Conservation (phyloP, 1,284 basidiomycete genomes). For the Cutaneotrichosporon mucoides region DNA sequence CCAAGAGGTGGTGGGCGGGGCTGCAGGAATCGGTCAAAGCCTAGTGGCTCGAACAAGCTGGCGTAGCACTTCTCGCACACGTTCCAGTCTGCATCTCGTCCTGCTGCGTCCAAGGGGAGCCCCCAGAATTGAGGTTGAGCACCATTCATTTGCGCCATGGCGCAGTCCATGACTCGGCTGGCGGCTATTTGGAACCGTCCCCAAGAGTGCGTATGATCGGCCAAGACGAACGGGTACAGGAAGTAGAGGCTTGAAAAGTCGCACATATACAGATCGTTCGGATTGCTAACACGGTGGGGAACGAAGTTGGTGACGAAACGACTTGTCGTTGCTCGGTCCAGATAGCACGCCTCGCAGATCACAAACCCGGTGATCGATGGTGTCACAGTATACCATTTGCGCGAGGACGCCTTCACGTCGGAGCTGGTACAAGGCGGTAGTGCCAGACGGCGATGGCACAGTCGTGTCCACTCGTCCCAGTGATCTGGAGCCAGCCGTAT, state of each 20-base stretch:
- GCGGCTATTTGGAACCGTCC: neutral
- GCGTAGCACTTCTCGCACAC: constrained; percentile 1
- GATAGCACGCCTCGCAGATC: neutral
- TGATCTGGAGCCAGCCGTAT: neutral
- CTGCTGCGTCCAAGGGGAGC: neutral
- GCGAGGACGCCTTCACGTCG: neutral
- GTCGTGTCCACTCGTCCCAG: neutral
- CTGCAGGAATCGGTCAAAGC: neutral
- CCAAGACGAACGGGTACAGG: neutral
- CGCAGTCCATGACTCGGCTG: neutral
- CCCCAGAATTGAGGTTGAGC: neutral
- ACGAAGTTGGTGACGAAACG: neutral
- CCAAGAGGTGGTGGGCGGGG: neutral
- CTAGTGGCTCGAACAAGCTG: neutral
- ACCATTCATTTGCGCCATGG: neutral
- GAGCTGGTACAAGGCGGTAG: neutral
- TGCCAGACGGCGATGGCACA: neutral
- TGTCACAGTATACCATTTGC: neutral
- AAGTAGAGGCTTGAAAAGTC: constrained; percentile 1
- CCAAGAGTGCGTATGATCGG: neutral
- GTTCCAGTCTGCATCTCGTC: neutral
- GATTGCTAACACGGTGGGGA: neutral
- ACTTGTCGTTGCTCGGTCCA: neutral
- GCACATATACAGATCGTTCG: neutral
- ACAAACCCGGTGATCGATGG: neutral